Evolutionary conservation across 768 basidiomycete species (phyloP).

Genomic region (Punctularia strigosozonata): DNA sequence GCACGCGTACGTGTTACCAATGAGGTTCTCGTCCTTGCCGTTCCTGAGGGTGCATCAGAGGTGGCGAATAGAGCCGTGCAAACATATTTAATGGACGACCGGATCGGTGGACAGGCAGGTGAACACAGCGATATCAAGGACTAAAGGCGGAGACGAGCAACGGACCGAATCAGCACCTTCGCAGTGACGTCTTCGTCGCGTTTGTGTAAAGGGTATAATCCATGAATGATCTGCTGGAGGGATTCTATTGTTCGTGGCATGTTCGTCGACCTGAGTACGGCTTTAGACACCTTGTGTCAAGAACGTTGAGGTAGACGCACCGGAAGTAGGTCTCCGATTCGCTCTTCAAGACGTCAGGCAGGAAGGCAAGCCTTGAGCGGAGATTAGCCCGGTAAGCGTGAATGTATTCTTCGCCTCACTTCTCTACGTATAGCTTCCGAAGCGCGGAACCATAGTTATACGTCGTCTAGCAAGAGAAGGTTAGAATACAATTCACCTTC

Average conservation of each 20-base stretch:
- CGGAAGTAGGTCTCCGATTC: constrained; percentile 47
- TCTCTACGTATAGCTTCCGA: constrained; percentile 55
- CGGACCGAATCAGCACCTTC: constrained; percentile 44
- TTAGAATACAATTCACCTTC: neutral
- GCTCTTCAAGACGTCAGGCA: constrained; percentile 39
- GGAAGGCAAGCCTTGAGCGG: constrained; percentile 44
- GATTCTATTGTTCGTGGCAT: constrained; percentile 70
- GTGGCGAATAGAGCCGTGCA: neutral
- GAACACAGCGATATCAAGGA: neutral
- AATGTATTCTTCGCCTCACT: constrained; percentile 28
- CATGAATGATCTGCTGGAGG: constrained; percentile 61
- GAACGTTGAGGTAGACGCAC: constrained; percentile 14
- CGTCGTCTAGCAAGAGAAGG: constrained; percentile 39
- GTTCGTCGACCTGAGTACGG: constrained; percentile 46
- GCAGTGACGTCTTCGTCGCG: constrained; percentile 34
- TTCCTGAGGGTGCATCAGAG: constrained; percentile 31
- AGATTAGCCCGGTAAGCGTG: neutral
- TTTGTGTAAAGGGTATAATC: constrained; percentile 51
- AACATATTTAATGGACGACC: too few relatives aligned
- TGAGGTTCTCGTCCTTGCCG: constrained; percentile 55
- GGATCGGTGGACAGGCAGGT: neutral
- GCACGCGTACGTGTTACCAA: constrained; percentile 59
- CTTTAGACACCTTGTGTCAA: neutral
- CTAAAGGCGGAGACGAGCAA: neutral
- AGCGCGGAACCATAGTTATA: constrained; percentile 48